phyloP scores from a whole-genome alignment of 164 flowering plant genomes.

The Chloranthus sessilifolius region DNA sequence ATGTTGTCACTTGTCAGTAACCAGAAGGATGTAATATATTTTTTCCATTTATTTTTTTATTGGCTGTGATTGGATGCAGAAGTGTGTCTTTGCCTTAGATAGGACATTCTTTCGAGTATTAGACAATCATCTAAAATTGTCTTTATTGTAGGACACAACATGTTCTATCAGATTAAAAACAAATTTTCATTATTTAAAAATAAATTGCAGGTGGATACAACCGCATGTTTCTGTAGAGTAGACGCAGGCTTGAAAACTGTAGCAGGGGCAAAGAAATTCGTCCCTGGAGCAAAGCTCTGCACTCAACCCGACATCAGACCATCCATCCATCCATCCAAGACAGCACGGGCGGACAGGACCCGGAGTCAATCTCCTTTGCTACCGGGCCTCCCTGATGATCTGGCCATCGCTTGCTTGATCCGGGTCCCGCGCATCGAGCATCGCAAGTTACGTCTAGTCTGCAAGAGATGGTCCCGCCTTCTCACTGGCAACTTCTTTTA shows the following conservation, averaged over 20 bases:
- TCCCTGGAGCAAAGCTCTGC: slow-evolving; percentile 73
- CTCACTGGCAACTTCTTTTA: slow-evolving; percentile 72
- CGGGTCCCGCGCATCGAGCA: slow-evolving; percentile 76
- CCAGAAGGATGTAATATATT: too few relatives aligned
- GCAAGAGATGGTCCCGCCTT: slow-evolving; percentile 86
- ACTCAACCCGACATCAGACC: slow-evolving; percentile 67
- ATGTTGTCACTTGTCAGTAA: too few relatives aligned
- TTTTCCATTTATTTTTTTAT: too few relatives aligned
- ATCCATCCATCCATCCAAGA: slow-evolving; percentile 67
- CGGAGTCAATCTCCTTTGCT: slow-evolving; percentile 63
- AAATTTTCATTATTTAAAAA: too few relatives aligned
- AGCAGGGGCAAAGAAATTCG: slow-evolving; percentile 72
- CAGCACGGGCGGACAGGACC: slow-evolving; percentile 44
- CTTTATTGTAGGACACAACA: too few relatives aligned
- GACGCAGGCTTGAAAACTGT: slow-evolving; percentile 78
- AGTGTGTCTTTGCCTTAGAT: too few relatives aligned
- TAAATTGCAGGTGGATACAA: slow-evolving; percentile 65
- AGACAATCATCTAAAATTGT: too few relatives aligned
- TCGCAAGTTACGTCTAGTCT: slow-evolving; percentile 67
- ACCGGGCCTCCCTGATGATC: slow-evolving; percentile 95
- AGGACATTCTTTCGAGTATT: too few relatives aligned
- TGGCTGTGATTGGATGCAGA: too few relatives aligned
- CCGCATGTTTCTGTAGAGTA: slow-evolving; percentile 77
- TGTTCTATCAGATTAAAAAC: too few relatives aligned
- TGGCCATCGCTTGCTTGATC: slow-evolving; percentile 86